phyloP scores from a whole-genome alignment of 495 filamentous ascomycete genomes.

The Podospora bellae-mahoneyi region DNA sequence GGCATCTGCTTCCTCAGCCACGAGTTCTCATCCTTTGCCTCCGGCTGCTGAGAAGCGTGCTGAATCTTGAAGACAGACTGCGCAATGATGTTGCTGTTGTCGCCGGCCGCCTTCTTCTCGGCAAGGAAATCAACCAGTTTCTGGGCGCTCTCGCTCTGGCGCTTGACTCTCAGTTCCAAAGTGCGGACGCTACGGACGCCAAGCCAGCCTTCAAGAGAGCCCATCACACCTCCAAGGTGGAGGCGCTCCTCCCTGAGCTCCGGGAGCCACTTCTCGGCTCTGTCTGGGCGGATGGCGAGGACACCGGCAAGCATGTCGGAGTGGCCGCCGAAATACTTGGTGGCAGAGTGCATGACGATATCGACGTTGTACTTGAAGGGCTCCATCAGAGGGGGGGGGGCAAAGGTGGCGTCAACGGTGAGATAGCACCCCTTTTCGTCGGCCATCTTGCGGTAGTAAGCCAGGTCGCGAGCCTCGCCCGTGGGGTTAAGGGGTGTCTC shows the following conservation, averaged over 20 bases:
- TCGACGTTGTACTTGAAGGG: slow-evolving; percentile 79
- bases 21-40: slow-evolving; percentile 51
- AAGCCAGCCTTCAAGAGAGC: slow-evolving; percentile 87
- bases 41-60: slow-evolving; percentile 73
- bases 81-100: slow-evolving; percentile 40
- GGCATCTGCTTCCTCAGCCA: slow-evolving; percentile 93
- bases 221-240: slow-evolving; percentile 81
- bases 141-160: slow-evolving; percentile 67
- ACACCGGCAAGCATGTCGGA: slow-evolving; percentile 87
- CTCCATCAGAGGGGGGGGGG: slow-evolving; percentile 83
- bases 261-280: slow-evolving; percentile 48
- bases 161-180: slow-evolving; percentile 72
- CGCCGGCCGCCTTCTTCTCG: slow-evolving; percentile 33
- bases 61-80: slow-evolving; percentile 57
- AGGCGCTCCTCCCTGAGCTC: slow-evolving; percentile 62
- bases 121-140: slow-evolving; percentile 70
- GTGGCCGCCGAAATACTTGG: slow-evolving; percentile 95
- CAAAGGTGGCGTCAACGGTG: slow-evolving; percentile 90
- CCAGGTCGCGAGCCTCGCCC: slow-evolving; percentile 72
- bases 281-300: slow-evolving; percentile 55
- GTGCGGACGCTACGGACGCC: slow-evolving; percentile 82
- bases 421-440: slow-evolving; percentile 68
- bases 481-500: slow-evolving; percentile 91
- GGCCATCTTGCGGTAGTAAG: slow-evolving; percentile 64
- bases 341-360: slow-evolving; percentile 83